Percentiles rank a stretch among this genome's conserved stretches.
phyloP scores from a whole-genome alignment of 2,329 filamentous ascomycete genomes.

The Ceratocystiopsis sp. region DNA sequence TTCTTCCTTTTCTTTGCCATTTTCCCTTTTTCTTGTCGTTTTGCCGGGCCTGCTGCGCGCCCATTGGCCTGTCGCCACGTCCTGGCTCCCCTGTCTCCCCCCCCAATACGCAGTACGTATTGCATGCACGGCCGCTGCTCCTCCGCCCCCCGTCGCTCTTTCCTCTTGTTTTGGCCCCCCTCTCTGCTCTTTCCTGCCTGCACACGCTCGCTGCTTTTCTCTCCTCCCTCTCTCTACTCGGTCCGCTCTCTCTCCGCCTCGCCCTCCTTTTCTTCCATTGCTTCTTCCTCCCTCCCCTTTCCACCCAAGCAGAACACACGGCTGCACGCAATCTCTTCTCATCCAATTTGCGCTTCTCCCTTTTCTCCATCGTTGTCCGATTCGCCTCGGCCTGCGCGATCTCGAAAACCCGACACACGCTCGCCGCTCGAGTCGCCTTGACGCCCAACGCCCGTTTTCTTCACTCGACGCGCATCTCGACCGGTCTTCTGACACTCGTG shows the following conservation, averaged over 20 bases:
- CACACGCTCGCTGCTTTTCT: slow-evolving; percentile 1
- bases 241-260: neutral
- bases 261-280: neutral
- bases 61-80: slow-evolving; percentile 3
- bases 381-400: no score
- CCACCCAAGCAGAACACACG: neutral
- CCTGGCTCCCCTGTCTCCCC: neutral
- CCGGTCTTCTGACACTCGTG: no score
- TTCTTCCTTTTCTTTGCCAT: slow-evolving; percentile 2
- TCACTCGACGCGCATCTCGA: no score
- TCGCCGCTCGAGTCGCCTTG: no score
- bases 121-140: no score
- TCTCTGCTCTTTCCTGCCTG: slow-evolving; percentile 2
- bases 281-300: neutral
- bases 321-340: neutral
- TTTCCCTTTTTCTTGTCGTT: slow-evolving; percentile 1
- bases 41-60: neutral
- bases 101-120: no score
- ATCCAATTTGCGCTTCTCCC: neutral
- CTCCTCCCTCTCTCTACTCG: neutral
- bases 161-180: slow-evolving; percentile 3
- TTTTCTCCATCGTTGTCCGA: neutral
- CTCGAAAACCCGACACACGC: no score
- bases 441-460: no score
- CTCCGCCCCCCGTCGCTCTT: no score